Base-by-base conservation (phyloP, 2,329 filamentous ascomycete species). In the Dothidotthia symphoricarpi region DNA sequence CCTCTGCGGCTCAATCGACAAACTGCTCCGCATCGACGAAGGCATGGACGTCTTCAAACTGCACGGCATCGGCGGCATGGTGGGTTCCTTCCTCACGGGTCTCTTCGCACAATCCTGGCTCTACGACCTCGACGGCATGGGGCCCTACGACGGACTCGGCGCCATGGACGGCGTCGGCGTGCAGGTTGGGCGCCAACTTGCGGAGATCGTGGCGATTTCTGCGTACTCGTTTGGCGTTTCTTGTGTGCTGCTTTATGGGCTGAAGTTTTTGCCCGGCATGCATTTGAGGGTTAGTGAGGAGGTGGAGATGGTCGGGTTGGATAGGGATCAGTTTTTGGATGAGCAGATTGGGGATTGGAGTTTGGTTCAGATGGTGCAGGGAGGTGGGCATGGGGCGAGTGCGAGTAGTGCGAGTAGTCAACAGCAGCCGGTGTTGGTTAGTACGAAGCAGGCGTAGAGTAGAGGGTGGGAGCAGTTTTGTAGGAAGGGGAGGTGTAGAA, bases 1-100 rank as follows among this genome's bases (percentile, higher is more conserved):
- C 7, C 55, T 66, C 1, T 65, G 73, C 26, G 70, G 76, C 41
- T 63, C 78, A 43, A 50, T 80, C 42, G 77, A 80, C 52, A 67
- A 74, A 16, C 77, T 74, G 72, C 55, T 80, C 19, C 63, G 62
- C 41, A 75, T 80, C 41, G 77, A 80, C 47, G 77, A 80, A 45
- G 75, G 76, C 9, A 73, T 81, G 55, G 75, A 80, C 44, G 75
- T 81, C 28, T 81, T 81, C 68, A 79, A 77, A 54, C 70, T 79
- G 10, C 77, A 80, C 55, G 76, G 74, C 12, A 69, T 78, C 16
- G 78, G 77, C 27, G 78, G 77, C 15, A 78, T 79, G 65, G 65
- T 75, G 26, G 78, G 78, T 7, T 74, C 75, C 17, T 77, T 81
- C 61, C 55, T 80, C 31, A 81, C 77, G 2, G 77, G 76, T 6